Base-by-base conservation (phyloP, 129 eudicot species). In the Pulicaria dysenterica region DNA sequence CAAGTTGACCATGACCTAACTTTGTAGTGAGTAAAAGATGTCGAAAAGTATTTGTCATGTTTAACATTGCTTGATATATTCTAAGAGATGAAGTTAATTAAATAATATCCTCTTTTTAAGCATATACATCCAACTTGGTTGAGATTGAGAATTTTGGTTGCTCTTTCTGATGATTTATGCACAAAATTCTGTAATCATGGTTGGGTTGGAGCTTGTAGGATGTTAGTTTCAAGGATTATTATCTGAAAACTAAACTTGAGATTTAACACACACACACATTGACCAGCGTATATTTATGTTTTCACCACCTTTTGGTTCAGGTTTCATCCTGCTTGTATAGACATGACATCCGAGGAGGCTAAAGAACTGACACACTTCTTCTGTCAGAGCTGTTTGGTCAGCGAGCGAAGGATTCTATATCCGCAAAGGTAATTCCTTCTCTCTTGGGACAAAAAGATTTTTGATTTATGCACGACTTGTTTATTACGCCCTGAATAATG, bases 301-400 rank as follows among this genome's bases (percentile, higher is more conserved):
- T 46, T 12, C 64, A 59, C 72, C 55, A 3, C 73, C 47, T 72
- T 72, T 67, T 81, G 77, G 50, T 79, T 64, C 79, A 91, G 97
- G 96, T 91, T 86, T 72, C 97, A 91, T 81, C 97, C 96, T 43
- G 58, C 79, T 66, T 91, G 96, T 84, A 76, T 91, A 78, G 90
- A 80, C 53, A 82, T 88, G 96, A 88, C 84, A 13, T 44, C 67
- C 0, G 95, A 88, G 77, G 90, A 82, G 72, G 97, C 96, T 19
- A 67, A 78, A 79, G 76, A 58, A 70, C 57, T 80, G 43, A 87
- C 84, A 48, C 85, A 82, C 77, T 91, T 91, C 79, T 84, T 81
- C 45, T 69, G 97, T 64, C 81, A 79, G 62, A 73, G 50, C 53
- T 91, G 97, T 70, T 77, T 84, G 61, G 59, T 89, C 15, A 82